Evolutionary conservation across 129 eudicot species (phyloP).

Genomic region (Helichrysum umbraculigerum): DNA sequence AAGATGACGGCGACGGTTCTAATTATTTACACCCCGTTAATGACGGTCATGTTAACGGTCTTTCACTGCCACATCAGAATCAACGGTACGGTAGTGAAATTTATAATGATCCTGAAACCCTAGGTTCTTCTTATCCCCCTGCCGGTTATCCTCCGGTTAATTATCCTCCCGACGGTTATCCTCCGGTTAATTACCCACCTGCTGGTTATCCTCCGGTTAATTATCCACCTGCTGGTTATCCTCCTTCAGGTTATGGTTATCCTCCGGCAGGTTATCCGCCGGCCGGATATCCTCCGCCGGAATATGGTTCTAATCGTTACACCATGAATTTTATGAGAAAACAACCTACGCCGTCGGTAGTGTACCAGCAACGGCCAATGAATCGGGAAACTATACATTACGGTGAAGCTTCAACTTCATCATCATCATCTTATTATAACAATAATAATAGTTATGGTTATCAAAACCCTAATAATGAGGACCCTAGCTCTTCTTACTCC

Average conservation of each 20-base stretch:
- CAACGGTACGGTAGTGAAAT: constrained; percentile 32
- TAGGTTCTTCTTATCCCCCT: constrained; percentile 27
- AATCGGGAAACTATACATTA: constrained; percentile 51
- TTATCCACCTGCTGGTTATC: constrained; percentile 28
- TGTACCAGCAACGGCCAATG: constrained; percentile 73
- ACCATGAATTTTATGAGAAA: constrained; percentile 71
- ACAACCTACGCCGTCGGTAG: constrained; percentile 65
- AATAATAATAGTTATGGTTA: constrained; percentile 13
- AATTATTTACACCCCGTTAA: constrained; percentile 47
- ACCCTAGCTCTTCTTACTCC: constrained; percentile 5
- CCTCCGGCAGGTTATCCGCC: constrained; percentile 31
- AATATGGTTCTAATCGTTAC: constrained; percentile 38
- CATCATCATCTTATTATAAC: constrained; percentile 49
- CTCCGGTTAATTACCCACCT: constrained; percentile 17
- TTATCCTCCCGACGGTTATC: constrained; percentile 21
- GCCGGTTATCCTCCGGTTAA: constrained; percentile 21
- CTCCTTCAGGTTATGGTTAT: constrained; percentile 13
- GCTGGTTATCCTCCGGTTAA: constrained; percentile 15
- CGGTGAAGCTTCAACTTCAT: constrained; percentile 60
- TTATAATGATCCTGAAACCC: constrained; percentile 37
- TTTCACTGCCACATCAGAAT: constrained; percentile 34
- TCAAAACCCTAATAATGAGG: constrained; percentile 24
- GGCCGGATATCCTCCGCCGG: constrained; percentile 23
- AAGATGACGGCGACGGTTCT: constrained; percentile 33
- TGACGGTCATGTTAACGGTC: constrained; percentile 4